phyloP scores from a whole-genome alignment of 441 rosid genomes.

The Metrosideros polymorpha region DNA sequence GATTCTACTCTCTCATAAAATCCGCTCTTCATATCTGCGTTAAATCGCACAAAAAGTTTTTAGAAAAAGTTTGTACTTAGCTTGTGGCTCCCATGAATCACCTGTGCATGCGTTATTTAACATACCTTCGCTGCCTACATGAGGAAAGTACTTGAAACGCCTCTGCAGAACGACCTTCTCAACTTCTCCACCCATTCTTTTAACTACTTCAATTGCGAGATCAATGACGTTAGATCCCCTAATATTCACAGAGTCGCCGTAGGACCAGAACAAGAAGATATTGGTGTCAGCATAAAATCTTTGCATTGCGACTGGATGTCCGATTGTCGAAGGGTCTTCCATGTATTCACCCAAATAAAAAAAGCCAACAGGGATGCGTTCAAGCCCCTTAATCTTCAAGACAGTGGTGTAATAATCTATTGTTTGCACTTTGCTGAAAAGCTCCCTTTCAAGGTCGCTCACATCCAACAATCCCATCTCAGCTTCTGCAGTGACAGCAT shows the following conservation, averaged over 20 bases:
- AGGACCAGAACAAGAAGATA: conserved; percentile 71
- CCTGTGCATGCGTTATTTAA: neutral
- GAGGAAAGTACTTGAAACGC: conserved; percentile 63
- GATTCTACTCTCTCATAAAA: conserved; percentile 45
- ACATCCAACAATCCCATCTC: conserved; percentile 35
- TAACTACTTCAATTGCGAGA: conserved; percentile 30
- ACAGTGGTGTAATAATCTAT: conserved; percentile 71
- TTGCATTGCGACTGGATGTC: conserved; percentile 71
- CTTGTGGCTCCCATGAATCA: neutral
- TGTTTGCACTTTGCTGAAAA: conserved; percentile 51
- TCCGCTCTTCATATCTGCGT: conserved; percentile 58
- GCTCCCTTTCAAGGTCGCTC: conserved; percentile 39
- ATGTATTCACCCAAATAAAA: conserved; percentile 56
- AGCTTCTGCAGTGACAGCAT: conserved; percentile 26
- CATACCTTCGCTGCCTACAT: conserved; percentile 55
- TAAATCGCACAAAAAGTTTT: neutral
- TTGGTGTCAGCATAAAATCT: conserved; percentile 52
- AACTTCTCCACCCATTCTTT: conserved; percentile 42
- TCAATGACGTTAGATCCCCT: conserved; percentile 35
- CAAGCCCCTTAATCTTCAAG: conserved; percentile 48
- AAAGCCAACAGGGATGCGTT: conserved; percentile 47
- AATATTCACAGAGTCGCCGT: conserved; percentile 41
- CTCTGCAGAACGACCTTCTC: conserved; percentile 43
- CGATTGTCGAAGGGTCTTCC: conserved; percentile 60
- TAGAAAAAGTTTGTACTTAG: neutral